phyloP scores from a whole-genome alignment of 768 basidiomycete species.

The Pisolithus sp. region DNA sequence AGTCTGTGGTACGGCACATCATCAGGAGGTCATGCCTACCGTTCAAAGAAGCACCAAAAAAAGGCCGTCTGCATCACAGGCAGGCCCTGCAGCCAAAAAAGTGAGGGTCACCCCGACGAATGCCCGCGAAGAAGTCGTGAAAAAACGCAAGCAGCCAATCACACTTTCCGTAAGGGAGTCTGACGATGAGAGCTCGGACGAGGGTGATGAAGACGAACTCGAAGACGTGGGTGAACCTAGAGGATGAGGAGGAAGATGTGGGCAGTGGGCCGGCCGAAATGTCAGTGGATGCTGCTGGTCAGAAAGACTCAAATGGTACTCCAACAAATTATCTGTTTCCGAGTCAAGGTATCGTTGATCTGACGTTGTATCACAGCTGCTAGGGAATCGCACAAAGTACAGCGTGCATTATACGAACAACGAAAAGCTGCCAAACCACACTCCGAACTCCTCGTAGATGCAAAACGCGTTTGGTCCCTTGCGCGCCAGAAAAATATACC shows the following conservation, averaged over 20 bases:
- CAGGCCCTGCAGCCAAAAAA: conserved; percentile 49
- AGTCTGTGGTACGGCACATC: not conserved
- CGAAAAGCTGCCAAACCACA: conserved; percentile 76
- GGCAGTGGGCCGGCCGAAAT: conserved; percentile 23
- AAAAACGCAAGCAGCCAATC: conserved; percentile 58
- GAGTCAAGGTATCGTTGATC: not conserved
- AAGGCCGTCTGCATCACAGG: conserved; percentile 40
- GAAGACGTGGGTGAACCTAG: conserved; percentile 30
- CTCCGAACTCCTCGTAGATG: conserved; percentile 58
- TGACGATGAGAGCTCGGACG: conserved; percentile 29
- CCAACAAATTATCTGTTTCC: not conserved
- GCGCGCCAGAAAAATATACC: conserved; percentile 69
- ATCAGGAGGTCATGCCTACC: conserved; percentile 32
- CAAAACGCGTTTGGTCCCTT: conserved; percentile 73
- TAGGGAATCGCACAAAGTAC: conserved; percentile 66
- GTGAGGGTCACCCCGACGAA: conserved; percentile 30
- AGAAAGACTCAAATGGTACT: conserved; percentile 57
- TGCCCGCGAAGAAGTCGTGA: conserved; percentile 29
- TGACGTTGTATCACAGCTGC: conserved; percentile 35
- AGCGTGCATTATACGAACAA: conserved; percentile 59
- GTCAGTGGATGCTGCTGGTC: conserved; percentile 19
- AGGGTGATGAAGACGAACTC: conserved; percentile 29
- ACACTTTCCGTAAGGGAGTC: conserved; percentile 36
- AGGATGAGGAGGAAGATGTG: conserved; percentile 31
- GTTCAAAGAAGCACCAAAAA: conserved; percentile 43